Percentiles rank a stretch among this genome's conserved stretches.
Evolutionary conservation across 139 green algal genomes (phyloP).

Genomic region (Yamagishiella unicocca): DNA sequence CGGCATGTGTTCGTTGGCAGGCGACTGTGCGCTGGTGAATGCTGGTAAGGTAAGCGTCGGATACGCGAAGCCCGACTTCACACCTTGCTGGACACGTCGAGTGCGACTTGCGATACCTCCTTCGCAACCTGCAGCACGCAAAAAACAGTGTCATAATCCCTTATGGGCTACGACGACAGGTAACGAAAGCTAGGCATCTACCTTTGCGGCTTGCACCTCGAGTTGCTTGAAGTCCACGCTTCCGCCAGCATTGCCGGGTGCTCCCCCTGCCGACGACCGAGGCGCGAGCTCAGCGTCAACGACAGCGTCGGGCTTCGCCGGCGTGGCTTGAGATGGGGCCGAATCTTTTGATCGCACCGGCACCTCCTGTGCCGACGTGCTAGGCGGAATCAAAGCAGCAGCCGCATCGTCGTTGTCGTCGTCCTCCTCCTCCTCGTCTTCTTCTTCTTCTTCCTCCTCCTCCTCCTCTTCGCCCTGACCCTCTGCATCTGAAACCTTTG

Average conservation of each 20-base stretch:
- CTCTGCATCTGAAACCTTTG: background rate
- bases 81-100: constrained; percentile 32
- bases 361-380: background rate
- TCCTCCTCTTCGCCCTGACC: background rate
- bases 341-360: background rate
- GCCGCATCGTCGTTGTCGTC: background rate
- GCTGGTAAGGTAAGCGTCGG: no score
- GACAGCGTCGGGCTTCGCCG: background rate
- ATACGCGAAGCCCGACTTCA: no score
- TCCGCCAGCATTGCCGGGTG: background rate
- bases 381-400: background rate
- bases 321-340: background rate
- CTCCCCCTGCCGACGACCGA: background rate
- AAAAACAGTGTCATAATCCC: no score
- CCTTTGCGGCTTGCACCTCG: constrained; percentile 36
- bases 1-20: no score
- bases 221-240: constrained; percentile 17
- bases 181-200: background rate
- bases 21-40: no score
- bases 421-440: background rate
- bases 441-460: background rate
- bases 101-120: constrained; percentile 7
- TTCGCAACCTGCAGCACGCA: constrained; percentile 19
- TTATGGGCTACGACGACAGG: background rate
- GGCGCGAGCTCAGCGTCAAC: background rate